These are phyloP conservation scores for Entamoeba dispar DNA, from an alignment of 208 protist genomes.

Conservation along the genomic window DNA sequence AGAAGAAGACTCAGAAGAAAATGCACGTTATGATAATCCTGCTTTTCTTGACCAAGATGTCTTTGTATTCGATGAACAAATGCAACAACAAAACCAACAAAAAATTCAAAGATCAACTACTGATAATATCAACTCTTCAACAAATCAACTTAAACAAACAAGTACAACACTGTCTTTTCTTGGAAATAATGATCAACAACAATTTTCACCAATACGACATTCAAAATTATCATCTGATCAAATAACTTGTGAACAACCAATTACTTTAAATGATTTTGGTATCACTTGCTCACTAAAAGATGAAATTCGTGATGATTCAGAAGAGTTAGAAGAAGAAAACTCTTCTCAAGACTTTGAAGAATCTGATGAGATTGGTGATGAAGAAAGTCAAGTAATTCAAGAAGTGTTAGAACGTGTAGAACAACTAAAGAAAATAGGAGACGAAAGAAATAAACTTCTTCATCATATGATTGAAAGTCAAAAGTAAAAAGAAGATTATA, in stretches of 20 bases:
- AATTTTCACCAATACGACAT: no score
- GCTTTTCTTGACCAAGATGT: not conserved
- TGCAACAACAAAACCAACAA: not conserved
- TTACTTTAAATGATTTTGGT: not conserved
- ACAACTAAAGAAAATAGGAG: not conserved
- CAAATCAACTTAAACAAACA: not conserved
- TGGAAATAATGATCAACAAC: not conserved
- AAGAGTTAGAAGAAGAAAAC: not conserved
- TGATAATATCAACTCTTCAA: not conserved
- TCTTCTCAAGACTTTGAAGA: not conserved
- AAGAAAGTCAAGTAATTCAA: not conserved
- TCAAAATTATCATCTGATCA: no score
- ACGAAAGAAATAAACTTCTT: not conserved
- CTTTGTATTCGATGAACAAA: not conserved
- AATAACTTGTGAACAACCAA: not conserved
- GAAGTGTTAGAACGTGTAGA: not conserved
- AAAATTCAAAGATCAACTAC: no score
- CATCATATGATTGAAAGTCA: not conserved
- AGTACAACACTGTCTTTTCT: not conserved
- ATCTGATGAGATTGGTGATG: not conserved
- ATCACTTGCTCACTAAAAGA: not conserved
- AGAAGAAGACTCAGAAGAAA: not conserved
- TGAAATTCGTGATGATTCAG: no score
- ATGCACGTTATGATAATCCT: not conserved
- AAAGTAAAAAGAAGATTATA: not conserved